phyloP scores from a whole-genome alignment of 1,284 basidiomycete genomes.

The Marasmius fiardii region DNA sequence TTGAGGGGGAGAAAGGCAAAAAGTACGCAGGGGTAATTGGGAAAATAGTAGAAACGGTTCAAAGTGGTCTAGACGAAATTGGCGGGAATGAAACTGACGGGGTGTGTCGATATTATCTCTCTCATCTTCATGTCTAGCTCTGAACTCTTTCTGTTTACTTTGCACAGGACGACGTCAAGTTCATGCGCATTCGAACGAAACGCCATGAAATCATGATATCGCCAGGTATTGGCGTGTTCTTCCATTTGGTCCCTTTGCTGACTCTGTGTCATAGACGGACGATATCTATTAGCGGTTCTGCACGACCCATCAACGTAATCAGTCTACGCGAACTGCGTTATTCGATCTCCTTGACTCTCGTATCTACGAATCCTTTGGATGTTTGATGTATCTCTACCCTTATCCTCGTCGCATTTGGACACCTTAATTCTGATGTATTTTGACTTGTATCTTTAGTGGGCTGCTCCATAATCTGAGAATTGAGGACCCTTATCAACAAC shows the following conservation, averaged over 20 bases:
- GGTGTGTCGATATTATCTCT: constrained; percentile 31
- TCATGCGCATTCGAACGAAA: constrained; percentile 88
- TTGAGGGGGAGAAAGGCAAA: constrained; percentile 82
- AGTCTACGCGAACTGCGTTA: not conserved
- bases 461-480: not conserved
- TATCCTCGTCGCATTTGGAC: not conserved
- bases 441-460: not conserved
- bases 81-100: constrained; percentile 52
- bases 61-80: constrained; percentile 70
- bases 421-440: not conserved
- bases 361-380: not conserved
- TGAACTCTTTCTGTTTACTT: not conserved
- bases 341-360: not conserved
- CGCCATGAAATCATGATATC: constrained; percentile 94
- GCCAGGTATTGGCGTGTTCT: constrained; percentile 55
- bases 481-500: not conserved
- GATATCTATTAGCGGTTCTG: constrained; percentile 80
- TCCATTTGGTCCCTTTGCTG: not conserved
- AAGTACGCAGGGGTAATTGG: constrained; percentile 80
- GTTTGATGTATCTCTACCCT: not conserved
- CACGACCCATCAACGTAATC: constrained; percentile 65
- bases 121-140: not conserved
- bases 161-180: constrained; percentile 77
- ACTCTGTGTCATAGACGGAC: constrained; percentile 52
- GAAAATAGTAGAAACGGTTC: constrained; percentile 75